Percentiles rank a stretch among this genome's conserved stretches.
Evolutionary conservation across 768 basidiomycete genomes (phyloP).

Genomic region (Termitomyces sp.): DNA sequence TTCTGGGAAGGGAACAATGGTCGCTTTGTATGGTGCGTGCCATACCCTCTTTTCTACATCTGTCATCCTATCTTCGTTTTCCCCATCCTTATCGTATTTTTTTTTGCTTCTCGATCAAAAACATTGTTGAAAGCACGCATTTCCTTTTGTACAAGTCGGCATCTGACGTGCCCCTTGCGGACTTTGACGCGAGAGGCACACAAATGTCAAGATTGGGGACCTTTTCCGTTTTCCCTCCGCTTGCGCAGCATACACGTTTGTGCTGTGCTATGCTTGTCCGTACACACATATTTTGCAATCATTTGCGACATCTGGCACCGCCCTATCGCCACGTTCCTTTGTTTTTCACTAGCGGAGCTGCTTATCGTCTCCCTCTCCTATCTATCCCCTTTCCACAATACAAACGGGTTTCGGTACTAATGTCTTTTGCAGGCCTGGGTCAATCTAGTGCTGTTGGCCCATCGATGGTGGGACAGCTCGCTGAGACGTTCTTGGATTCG

Average conservation of each 20-base stretch:
- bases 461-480: constrained; percentile 70
- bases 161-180: neutral
- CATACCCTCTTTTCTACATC: neutral
- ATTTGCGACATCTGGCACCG: neutral
- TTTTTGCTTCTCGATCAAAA: neutral
- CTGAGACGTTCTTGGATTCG: constrained; percentile 76
- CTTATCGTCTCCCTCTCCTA: neutral
- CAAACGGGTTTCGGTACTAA: neutral
- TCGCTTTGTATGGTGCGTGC: constrained; percentile 77
- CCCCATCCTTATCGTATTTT: neutral
- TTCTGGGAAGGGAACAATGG: constrained; percentile 80
- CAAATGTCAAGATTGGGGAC: neutral
- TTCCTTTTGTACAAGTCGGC: neutral
- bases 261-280: neutral
- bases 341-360: neutral
- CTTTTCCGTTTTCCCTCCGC: neutral
- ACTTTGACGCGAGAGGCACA: neutral
- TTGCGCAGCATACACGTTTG: neutral
- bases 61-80: neutral
- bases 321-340: neutral
- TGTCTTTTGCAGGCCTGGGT: constrained; percentile 54
- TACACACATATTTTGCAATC: neutral
- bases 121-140: neutral
- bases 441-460: constrained; percentile 80
- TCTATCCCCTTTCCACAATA: neutral